A percentile compares a stretch with the other conserved stretches of the same genome.
Evolutionary conservation across 805 yeast species (phyloP).

Genomic region (Barnettozyma botsteinii): DNA sequence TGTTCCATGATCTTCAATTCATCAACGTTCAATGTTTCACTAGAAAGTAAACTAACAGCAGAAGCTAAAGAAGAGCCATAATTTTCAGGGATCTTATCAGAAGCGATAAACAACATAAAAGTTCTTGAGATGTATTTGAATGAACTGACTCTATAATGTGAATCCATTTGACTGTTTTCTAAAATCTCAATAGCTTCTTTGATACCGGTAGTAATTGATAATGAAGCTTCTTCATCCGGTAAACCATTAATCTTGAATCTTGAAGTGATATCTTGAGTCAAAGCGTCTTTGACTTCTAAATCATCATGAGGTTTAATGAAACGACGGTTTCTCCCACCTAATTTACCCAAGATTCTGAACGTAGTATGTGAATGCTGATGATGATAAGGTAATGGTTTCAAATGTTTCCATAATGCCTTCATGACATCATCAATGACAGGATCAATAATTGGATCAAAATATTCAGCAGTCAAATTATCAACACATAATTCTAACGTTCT

Average conservation of each 20-base stretch:
- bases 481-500: constrained; percentile 93
- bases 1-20: constrained; percentile 31
- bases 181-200: constrained; percentile 70
- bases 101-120: constrained; percentile 57
- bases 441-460: constrained; percentile 94
- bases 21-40: constrained; percentile 31
- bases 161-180: constrained; percentile 51
- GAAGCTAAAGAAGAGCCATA: constrained; percentile 40
- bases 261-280: constrained; percentile 69
- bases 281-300: constrained; percentile 43
- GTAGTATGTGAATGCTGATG: constrained; percentile 96
- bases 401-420: constrained; percentile 86
- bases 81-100: constrained; percentile 34
- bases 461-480: constrained; percentile 92
- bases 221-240: constrained; percentile 45
- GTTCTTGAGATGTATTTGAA: constrained; percentile 64
- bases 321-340: constrained; percentile 93
- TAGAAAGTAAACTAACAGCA: constrained; percentile 39
- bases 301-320: constrained; percentile 74
- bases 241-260: constrained; percentile 68
- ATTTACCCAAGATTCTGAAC: constrained; percentile 83
- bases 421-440: constrained; percentile 94
- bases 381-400: constrained; percentile 88
- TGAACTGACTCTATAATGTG: constrained; percentile 71
- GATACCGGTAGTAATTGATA: constrained; percentile 80